These are phyloP conservation scores for Candida yuanshanica DNA, from an alignment of 805 yeast species.

Conservation along the genomic window DNA sequence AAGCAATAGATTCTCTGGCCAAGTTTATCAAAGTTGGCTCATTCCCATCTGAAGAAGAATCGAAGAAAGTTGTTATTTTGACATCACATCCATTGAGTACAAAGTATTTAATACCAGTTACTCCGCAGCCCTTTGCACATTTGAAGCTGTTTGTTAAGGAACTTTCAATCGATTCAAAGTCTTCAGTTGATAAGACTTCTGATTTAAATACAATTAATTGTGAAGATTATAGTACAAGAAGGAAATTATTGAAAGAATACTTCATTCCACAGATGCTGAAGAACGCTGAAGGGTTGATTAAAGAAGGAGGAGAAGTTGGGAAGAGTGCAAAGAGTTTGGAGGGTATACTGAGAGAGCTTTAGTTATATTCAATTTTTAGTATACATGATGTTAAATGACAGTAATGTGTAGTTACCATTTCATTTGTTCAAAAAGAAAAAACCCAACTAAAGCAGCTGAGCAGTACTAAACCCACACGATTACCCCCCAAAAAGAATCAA, in stretches of 20 bases:
- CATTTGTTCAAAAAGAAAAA: background rate
- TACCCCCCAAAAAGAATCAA: background rate
- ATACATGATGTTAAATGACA: no score
- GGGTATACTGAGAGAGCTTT: constrained; percentile 8
- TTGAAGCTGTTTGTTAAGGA: constrained; percentile 52
- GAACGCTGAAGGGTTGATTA: constrained; percentile 45
- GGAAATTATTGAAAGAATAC: constrained; percentile 46
- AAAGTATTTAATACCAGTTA: constrained; percentile 47
- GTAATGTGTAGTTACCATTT: background rate
- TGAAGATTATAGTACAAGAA: constrained; percentile 56
- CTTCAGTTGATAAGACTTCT: constrained; percentile 13
- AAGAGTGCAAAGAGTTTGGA: constrained; percentile 35
- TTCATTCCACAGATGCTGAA: constrained; percentile 42
- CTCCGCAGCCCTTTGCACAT: constrained; percentile 59
- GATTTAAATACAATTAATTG: constrained; percentile 45
- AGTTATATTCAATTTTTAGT: background rate
- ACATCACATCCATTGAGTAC: constrained; percentile 42
- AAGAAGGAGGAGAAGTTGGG: constrained; percentile 74
- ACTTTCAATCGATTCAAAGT: constrained; percentile 13
- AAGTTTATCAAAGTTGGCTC: constrained; percentile 42
- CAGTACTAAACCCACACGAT: background rate
- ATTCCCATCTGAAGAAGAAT: constrained; percentile 14
- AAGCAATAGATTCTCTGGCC: constrained; percentile 32
- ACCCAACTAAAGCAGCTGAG: background rate
- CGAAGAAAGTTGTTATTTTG: constrained; percentile 9